These are phyloP conservation scores for Suillus tomentosus DNA, from an alignment of 768 basidiomycete species.

Conservation along the genomic window DNA sequence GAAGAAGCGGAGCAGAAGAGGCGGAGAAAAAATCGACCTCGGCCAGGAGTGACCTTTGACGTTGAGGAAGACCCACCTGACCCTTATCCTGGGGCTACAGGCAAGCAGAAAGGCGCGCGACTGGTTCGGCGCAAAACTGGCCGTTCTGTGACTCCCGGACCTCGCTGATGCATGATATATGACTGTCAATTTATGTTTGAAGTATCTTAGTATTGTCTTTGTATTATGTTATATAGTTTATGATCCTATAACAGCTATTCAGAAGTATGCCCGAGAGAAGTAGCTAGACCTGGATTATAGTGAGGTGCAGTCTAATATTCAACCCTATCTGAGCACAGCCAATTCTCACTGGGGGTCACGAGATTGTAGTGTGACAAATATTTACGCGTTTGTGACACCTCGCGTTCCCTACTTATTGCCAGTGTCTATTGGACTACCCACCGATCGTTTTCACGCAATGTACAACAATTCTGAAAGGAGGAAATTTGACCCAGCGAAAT, in stretches of 20 bases:
- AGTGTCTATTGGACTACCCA: too few relatives aligned
- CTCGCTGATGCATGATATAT: conserved; percentile 12
- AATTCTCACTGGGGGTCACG: too few relatives aligned
- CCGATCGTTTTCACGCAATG: conserved; percentile 18
- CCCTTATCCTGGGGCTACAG: conserved; percentile 29
- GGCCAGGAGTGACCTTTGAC: conserved; percentile 69
- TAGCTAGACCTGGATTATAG: too few relatives aligned
- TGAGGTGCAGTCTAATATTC: too few relatives aligned
- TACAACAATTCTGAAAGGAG: conserved; percentile 21
- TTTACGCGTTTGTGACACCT: conserved; percentile 13
- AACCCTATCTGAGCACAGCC: too few relatives aligned
- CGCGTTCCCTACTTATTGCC: not conserved
- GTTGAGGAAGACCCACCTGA: conserved; percentile 55
- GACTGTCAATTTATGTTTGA: not conserved
- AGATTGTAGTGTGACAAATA: conserved; percentile 1
- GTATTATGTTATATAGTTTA: conserved; percentile 5
- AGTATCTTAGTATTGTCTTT: conserved; percentile 1
- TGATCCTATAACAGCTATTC: not conserved
- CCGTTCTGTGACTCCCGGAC: conserved; percentile 28
- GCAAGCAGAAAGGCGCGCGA: conserved; percentile 25
- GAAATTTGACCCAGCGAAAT: conserved; percentile 4
- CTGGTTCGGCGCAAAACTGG: conserved; percentile 34
- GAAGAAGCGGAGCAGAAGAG: conserved; percentile 54
- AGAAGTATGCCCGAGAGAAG: too few relatives aligned
- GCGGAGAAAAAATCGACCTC: conserved; percentile 40